phyloP scores from a whole-genome alignment of 2,329 filamentous ascomycete genomes.

The Ambrosiella xylebori region DNA sequence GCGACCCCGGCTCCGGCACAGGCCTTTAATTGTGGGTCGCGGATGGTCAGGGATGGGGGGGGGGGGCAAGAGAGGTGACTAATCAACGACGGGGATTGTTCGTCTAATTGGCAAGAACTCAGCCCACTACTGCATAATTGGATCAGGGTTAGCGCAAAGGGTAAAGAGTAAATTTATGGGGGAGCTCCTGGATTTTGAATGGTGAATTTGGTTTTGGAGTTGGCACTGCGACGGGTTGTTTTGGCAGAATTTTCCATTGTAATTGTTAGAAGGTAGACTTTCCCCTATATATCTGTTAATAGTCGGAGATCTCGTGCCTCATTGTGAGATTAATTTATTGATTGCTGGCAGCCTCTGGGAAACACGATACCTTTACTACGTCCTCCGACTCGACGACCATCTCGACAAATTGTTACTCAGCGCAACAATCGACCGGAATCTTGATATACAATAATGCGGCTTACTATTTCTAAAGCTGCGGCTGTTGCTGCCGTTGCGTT shows the following conservation, averaged over 20 bases:
- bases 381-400: no score
- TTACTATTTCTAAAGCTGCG: not conserved
- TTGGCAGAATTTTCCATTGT: not conserved
- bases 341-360: no score
- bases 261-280: no score
- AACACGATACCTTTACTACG: no score
- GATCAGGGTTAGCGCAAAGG: not conserved
- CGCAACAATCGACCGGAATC: no score
- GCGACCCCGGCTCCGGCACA: not conserved
- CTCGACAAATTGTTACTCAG: no score
- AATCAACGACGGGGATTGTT: not conserved
- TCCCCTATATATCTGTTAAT: no score
- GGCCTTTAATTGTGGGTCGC: not conserved
- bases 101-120: not conserved
- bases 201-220: no score
- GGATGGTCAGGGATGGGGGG: no score
- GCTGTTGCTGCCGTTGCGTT: not conserved
- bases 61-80: not conserved
- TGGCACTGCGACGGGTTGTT: not conserved
- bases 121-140: not conserved
- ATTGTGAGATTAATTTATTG: no score
- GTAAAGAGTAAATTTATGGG: not conserved
- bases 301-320: no score
- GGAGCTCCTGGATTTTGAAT: not conserved
- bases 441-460: constrained; percentile 1